These are phyloP conservation scores for Crithidia mellificae DNA, from an alignment of 208 protist species.

Conservation along the genomic window DNA sequence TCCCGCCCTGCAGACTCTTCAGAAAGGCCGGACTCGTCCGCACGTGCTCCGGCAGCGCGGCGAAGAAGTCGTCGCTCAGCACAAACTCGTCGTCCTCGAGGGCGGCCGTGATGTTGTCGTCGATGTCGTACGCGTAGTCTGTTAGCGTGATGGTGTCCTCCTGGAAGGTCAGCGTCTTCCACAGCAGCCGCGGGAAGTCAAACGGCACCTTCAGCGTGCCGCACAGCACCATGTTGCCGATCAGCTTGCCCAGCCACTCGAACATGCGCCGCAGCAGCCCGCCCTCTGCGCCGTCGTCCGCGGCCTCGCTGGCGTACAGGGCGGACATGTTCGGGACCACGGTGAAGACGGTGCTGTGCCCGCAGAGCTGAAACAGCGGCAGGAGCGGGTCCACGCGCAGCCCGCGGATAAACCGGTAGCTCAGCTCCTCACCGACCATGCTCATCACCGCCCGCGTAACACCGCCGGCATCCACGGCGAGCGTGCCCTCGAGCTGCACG, in stretches of 20 bases:
- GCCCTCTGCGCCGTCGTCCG: conserved; percentile 40
- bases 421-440: conserved; percentile 87
- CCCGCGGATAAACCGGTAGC: conserved; percentile 54
- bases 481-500: conserved; percentile 60
- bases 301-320: conserved; percentile 44
- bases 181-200: conserved; percentile 75
- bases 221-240: conserved; percentile 85
- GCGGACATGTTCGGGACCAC: conserved; percentile 83
- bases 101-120: conserved; percentile 72
- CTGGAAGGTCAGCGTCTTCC: conserved; percentile 84
- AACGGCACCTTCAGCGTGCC: conserved; percentile 77
- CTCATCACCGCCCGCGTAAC: conserved; percentile 85
- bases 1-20: conserved; percentile 8
- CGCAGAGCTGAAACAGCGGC: conserved; percentile 78
- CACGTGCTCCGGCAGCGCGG: conserved; percentile 42
- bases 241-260: conserved; percentile 83
- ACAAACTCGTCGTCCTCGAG: conserved; percentile 81
- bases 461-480: conserved; percentile 77
- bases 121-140: conserved; percentile 85
- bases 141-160: conserved; percentile 59
- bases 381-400: conserved; percentile 65
- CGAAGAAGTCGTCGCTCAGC: conserved; percentile 69
- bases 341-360: conserved; percentile 82
- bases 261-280: conserved; percentile 49
- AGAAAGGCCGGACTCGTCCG: conserved; percentile 19